A percentile compares a stretch with the other conserved stretches of the same genome.
Evolutionary conservation across 1,284 basidiomycete genomes (phyloP).

Genomic region (Stereum hirsutum): DNA sequence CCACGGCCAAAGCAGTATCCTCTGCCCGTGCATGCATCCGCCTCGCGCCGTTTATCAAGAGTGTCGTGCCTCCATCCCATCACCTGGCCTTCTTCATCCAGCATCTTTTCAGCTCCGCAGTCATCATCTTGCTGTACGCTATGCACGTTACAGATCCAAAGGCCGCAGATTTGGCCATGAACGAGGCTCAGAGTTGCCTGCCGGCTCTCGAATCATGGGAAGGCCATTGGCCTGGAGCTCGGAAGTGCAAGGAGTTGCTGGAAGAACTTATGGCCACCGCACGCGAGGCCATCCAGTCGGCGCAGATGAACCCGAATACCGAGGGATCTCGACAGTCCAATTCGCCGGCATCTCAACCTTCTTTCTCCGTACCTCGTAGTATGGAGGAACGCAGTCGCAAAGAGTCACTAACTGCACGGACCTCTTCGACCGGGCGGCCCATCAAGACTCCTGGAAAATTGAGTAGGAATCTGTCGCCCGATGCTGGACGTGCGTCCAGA

Average conservation of each 20-base stretch:
- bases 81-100: conserved; percentile 89
- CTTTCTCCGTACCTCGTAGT: no score
- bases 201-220: conserved; percentile 73
- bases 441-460: conserved; percentile 37
- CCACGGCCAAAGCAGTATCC: conserved; percentile 69
- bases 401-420: no score
- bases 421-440: conserved; percentile 35
- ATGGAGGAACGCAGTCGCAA: no score
- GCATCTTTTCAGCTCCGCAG: conserved; percentile 84
- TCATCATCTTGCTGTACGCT: conserved; percentile 80
- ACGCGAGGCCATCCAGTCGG: conserved; percentile 48
- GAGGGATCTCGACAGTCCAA: not conserved
- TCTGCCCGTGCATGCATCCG: conserved; percentile 76
- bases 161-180: conserved; percentile 65
- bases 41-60: conserved; percentile 77
- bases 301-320: conserved; percentile 10
- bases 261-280: conserved; percentile 61
- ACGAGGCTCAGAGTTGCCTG: conserved; percentile 72
- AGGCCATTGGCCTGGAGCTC: conserved; percentile 82
- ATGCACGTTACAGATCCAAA: conserved; percentile 73
- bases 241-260: conserved; percentile 76
- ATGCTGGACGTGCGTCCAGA: conserved; percentile 48
- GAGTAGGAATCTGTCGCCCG: conserved; percentile 49
- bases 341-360: conserved; percentile 3
- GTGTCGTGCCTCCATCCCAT: conserved; percentile 79